A percentile compares a stretch with the other conserved stretches of the same genome.
phyloP scores from a whole-genome alignment of 164 flowering plant species.

The Protea cynaroides region DNA sequence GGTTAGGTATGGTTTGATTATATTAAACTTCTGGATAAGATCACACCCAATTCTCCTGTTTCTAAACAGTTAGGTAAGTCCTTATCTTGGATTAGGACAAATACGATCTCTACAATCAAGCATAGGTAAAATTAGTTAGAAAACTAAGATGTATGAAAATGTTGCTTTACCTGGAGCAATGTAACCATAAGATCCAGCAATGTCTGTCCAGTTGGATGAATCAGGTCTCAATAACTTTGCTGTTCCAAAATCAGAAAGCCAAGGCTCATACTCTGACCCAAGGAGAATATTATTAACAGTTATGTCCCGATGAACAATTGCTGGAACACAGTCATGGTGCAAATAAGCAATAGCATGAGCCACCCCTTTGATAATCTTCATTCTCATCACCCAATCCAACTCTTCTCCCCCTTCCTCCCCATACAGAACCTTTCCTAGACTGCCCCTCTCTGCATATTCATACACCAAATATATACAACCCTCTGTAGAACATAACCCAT shows the following conservation, averaged over 20 bases:
- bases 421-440: constrained; percentile 26
- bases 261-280: constrained; percentile 22
- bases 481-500: constrained; percentile 26
- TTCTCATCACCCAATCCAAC: constrained; percentile 15
- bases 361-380: constrained; percentile 22
- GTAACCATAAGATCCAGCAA: constrained; percentile 35
- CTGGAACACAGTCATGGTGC: constrained; percentile 33
- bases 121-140: background rate
- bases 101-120: background rate
- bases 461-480: constrained; percentile 26
- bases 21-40: background rate
- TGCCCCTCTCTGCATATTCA: constrained; percentile 39
- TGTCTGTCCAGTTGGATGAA: constrained; percentile 22
- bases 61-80: background rate
- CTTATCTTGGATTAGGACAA: background rate
- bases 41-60: background rate
- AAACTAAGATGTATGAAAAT: background rate
- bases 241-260: constrained; percentile 31
- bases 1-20: too few relatives aligned
- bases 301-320: constrained; percentile 29
- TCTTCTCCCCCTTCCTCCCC: constrained; percentile 14
- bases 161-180: constrained; percentile 32
- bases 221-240: constrained; percentile 25
- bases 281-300: constrained; percentile 23
- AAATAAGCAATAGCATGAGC: constrained; percentile 37